Conservation (phyloP, 441 rosid genomes). For the Macaranga tanarius region DNA sequence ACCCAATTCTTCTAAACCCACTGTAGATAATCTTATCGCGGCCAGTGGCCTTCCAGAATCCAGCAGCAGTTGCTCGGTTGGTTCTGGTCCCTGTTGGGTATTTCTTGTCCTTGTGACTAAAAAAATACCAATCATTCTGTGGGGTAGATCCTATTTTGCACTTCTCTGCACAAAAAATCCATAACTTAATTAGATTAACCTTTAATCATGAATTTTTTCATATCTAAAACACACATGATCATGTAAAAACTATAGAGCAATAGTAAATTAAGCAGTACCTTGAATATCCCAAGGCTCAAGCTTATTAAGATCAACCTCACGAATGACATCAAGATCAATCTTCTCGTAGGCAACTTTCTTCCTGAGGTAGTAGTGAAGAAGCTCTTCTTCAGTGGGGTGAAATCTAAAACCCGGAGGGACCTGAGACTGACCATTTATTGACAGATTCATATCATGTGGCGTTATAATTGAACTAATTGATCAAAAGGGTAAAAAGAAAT, state of each 20-base stretch:
- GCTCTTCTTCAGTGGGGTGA: slow-evolving; percentile 83
- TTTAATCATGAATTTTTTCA: neutral
- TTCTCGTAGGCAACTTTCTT: slow-evolving; percentile 80
- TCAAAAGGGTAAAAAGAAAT: neutral
- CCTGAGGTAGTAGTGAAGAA: slow-evolving; percentile 85
- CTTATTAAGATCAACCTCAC: slow-evolving; percentile 97
- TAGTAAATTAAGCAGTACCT: slow-evolving; percentile 46
- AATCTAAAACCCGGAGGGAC: slow-evolving; percentile 93
- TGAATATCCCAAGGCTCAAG: slow-evolving; percentile 99
- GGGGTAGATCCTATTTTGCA: slow-evolving; percentile 94
- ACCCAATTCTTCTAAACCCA: slow-evolving; percentile 66
- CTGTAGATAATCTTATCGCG: slow-evolving; percentile 90
- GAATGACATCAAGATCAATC: slow-evolving; percentile 91
- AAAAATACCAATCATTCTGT: slow-evolving; percentile 96
- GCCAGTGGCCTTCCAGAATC: slow-evolving; percentile 98
- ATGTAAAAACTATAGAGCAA: neutral
- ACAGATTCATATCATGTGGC: slow-evolving; percentile 69
- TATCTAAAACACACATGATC: neutral
- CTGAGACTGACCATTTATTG: slow-evolving; percentile 89
- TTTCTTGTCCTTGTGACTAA: slow-evolving; percentile 94
- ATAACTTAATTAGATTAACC: no score
- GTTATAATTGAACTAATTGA: slow-evolving; percentile 4
- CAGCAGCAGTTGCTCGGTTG: slow-evolving; percentile 84
- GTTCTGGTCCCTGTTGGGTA: slow-evolving; percentile 95
- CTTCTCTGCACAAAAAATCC: slow-evolving; percentile 48